Evolutionary conservation across 2,329 filamentous ascomycete species (phyloP).

Genomic region (Cadophora luteo-olivacea): DNA sequence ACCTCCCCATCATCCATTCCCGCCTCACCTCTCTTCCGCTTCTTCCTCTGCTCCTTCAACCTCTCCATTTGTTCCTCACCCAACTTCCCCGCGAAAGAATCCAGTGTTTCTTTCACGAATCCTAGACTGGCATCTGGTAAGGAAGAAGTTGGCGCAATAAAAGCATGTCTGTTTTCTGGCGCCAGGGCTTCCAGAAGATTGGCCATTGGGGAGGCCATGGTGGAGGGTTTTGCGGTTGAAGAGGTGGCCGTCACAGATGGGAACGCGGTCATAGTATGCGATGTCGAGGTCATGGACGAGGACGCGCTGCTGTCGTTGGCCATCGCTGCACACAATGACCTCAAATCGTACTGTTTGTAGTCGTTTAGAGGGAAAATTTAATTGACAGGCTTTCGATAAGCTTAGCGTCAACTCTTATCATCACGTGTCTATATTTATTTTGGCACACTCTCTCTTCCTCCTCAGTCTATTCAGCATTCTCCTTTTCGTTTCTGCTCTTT

Average conservation of each 20-base stretch:
- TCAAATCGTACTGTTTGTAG: neutral
- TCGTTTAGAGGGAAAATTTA: constrained; percentile 13
- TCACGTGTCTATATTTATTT: neutral
- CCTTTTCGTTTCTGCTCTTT: neutral
- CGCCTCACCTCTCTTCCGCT: constrained; percentile 72
- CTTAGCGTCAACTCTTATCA: constrained; percentile 12
- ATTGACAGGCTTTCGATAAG: constrained; percentile 5
- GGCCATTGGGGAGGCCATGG: constrained; percentile 32
- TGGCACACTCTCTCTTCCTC: neutral
- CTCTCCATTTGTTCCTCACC: constrained; percentile 74
- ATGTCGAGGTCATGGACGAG: constrained; percentile 68
- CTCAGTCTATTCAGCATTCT: neutral
- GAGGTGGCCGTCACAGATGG: constrained; percentile 45
- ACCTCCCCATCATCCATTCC: constrained; percentile 55
- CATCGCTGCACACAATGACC: constrained; percentile 30
- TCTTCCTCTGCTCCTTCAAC: constrained; percentile 72
- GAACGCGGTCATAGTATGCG: constrained; percentile 65
- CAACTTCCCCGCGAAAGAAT: constrained; percentile 77
- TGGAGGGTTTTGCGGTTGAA: constrained; percentile 44
- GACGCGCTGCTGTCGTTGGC: constrained; percentile 52
- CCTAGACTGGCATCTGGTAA: constrained; percentile 74
- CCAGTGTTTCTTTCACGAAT: constrained; percentile 80
- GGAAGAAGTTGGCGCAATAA: constrained; percentile 74
- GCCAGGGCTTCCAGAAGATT: constrained; percentile 38
- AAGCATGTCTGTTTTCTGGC: constrained; percentile 50